Evolutionary conservation across 2,329 filamentous ascomycete species (phyloP), one percentile per base, ranked within the genome.

Genomic region (Rhynchosporium secalis): DNA sequence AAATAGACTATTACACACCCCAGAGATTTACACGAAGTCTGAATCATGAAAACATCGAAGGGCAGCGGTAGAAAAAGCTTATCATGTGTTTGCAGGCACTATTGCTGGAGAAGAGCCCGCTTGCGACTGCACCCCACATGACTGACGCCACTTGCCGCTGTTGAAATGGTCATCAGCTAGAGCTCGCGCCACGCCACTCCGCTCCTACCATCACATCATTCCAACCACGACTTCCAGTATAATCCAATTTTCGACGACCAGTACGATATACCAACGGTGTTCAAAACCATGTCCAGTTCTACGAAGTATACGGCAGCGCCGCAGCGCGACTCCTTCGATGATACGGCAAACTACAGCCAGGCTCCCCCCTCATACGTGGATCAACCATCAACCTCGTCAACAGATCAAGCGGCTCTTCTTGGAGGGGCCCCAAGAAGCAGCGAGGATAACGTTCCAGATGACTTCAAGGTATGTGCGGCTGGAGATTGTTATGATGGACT

Each of bases 381-480:
- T 64, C 81, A 83, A 65, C 76, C 81, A 64, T 82, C 86, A 43
- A 80, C 84, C 43, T 76, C 79, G 31, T 76, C 79, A 4, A 77
- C 82, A 64, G 81, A 81, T 71, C 81, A 83, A 66, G 76, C 79
- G 64, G 78, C 78, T 12, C 79, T 83, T 28, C 81, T 90, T 46
- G 84, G 90, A 62, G 88, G 83, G 10, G 43, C 29, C 49, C 86
- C 91, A 57, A 86, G 93, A 71, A 84, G 82, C 74, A 93, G 93
- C 76, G 86, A 93, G 74, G 94, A 97, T 78, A 96, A 97, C 73
- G 75, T 98, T 49, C 94, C 94, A 1, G 94, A 98, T 79, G 94
- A 98, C 78, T 98, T 98, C 86, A 98, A 97, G 84, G 89, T 91
- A 74, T 31, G 47, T 48, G 47, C 40, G 26, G 36, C 5, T 12